A percentile compares a stretch with the other conserved stretches of the same genome.
These are phyloP conservation scores for Lactifluus piperatus DNA, from an alignment of 768 basidiomycete genomes.

Conservation along the genomic window DNA sequence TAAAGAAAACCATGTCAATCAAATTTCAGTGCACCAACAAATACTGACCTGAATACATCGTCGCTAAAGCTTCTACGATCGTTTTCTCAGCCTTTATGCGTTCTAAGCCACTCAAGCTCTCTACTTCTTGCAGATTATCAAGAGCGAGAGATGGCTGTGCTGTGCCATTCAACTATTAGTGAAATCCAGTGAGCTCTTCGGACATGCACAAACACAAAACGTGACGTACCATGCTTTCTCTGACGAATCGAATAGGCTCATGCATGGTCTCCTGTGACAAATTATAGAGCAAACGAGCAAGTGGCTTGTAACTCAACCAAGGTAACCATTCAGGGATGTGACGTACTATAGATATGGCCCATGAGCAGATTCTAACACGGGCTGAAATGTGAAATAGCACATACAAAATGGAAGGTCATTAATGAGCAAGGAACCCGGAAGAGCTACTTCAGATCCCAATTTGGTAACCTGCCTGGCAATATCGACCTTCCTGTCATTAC, in stretches of 20 bases:
- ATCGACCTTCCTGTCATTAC: neutral
- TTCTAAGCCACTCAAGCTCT: neutral
- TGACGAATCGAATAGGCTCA: constrained; percentile 5
- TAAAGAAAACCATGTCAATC: neutral
- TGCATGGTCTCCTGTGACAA: neutral
- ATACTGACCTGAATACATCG: constrained; percentile 3
- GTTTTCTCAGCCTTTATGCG: neutral
- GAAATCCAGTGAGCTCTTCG: neutral
- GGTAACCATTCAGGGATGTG: constrained; percentile 4
- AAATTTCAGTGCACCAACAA: neutral
- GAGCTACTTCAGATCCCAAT: neutral
- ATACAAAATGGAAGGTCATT: constrained; percentile 10
- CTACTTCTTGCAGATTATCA: neutral
- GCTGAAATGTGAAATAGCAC: neutral
- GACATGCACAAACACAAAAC: neutral
- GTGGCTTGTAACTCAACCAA: constrained; percentile 5
- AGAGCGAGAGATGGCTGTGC: constrained; percentile 7
- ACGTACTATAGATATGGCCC: neutral
- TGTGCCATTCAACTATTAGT: neutral
- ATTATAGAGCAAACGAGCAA: neutral
- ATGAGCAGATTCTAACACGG: neutral
- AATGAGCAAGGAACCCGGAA: constrained; percentile 7
- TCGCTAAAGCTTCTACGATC: neutral
- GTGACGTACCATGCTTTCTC: constrained; percentile 4
- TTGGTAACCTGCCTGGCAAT: neutral